Conservation (phyloP, 139 green algal species). For the Chlorella sp. region DNA sequence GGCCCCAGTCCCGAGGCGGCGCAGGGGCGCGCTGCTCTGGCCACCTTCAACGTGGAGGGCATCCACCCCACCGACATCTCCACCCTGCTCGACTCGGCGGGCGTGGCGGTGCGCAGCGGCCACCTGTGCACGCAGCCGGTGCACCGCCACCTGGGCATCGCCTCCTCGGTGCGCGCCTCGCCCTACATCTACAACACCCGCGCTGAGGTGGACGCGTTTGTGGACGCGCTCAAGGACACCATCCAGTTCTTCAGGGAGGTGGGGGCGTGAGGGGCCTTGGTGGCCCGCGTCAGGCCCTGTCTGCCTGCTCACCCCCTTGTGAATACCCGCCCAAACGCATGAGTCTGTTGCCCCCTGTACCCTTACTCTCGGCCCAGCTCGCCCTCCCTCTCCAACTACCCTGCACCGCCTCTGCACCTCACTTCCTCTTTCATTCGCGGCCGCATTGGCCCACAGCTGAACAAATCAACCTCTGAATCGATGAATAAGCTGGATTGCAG, state of each 20-base stretch:
- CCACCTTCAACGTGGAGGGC: slow-evolving; percentile 95
- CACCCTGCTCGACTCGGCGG: slow-evolving; percentile 87
- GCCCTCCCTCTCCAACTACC: too few relatives aligned
- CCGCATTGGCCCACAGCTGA: neutral
- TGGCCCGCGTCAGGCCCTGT: neutral
- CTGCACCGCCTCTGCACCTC: neutral
- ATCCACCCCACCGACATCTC: slow-evolving; percentile 96
- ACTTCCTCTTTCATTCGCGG: neutral
- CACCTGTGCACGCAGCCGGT: slow-evolving; percentile 99
- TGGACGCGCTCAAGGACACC: slow-evolving; percentile 80
- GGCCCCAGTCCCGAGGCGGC: slow-evolving; percentile 70
- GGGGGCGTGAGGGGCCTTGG: neutral
- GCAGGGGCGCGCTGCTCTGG: slow-evolving; percentile 78
- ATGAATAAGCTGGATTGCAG: neutral
- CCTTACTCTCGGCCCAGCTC: neutral
- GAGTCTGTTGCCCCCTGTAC: neutral
- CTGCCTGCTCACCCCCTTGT: neutral
- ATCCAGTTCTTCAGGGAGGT: slow-evolving; percentile 86
- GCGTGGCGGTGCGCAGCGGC: slow-evolving; percentile 91
- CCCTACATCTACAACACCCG: slow-evolving; percentile 97
- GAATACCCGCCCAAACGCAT: neutral
- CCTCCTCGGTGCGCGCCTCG: slow-evolving; percentile 81
- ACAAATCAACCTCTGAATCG: neutral
- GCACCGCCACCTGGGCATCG: slow-evolving; percentile 87
- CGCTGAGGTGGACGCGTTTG: slow-evolving; percentile 90